Base-by-base conservation (phyloP, 1,284 basidiomycete genomes). In the Athelia psychrophila region DNA sequence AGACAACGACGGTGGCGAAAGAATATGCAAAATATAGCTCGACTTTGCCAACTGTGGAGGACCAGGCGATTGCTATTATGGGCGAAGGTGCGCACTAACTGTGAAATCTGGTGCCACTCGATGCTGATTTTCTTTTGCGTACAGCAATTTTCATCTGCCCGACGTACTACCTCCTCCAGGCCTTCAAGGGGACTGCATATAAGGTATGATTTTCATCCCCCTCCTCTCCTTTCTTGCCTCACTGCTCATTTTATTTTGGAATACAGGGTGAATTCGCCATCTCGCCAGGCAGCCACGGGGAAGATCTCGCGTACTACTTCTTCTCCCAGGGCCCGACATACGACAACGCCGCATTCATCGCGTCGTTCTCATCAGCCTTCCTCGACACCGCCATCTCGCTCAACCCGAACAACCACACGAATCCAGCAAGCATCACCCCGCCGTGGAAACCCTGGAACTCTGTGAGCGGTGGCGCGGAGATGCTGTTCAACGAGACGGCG, bases 111-210 rank as follows among this genome's bases (percentile, higher is more conserved):
- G n/a, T 42, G 38, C 38, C n/a, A 16, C 6, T 8, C 38, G 5
- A n/a, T 8, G 6, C n/a, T 22, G 6, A 8, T 5, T 18, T n/a
- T 49, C 32, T 5, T n/a, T 44, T 3, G 27, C 27, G 18, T 32
- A 2, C 46, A 70, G 68, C 66, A 13, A 67, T 68, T n/a, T 69
- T 70, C 53, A 58, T 66, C 32, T 71, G 69, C 48, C 67, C 69
- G 2, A 63, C 68, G 2, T 69, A 71, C 51, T 55, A 46, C 30
- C 32, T 70, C 8, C 55, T 69, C 10, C 51, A 51, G 18, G 63
- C 66, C 13, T 70, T 69, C 53, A 22, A 49, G 1, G 53, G 55
- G 0, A 49, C 46, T 4, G 52, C 64, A 6, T 67, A 56, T 49
- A 68, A 67, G 56, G 66, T 59, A 19, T 20, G 25, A 12, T 35